Base-by-base conservation (phyloP, 2,329 filamentous ascomycete species). In the Neoascochyta sp. region DNA sequence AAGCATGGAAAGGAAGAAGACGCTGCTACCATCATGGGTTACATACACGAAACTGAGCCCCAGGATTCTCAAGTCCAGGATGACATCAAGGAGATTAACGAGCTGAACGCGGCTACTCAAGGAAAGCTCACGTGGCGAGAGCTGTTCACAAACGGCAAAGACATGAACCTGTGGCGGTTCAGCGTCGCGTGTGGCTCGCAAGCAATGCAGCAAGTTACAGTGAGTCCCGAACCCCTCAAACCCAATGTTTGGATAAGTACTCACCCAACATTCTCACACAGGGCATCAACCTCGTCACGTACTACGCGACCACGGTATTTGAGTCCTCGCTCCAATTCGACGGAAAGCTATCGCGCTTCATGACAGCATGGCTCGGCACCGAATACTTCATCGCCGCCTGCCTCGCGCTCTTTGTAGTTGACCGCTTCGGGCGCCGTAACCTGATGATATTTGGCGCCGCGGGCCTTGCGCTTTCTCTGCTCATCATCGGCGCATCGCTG, bases 321-420 rank as follows among this genome's bases (percentile, higher is more conserved):
- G 18, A 20, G 10, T 7, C 18, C 18, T 20, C 18, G 7, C n/a
- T 31, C 22, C 29, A 31, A 16, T 23, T 23, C 22, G 29, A 23
- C 17, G 22, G 29, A 6, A 20, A 18, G 22, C 17, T 67, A 32
- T 62, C 47, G 9, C 64, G 30, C 32, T 31, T 25, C 17, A 21
- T 31, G 16, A 18, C 22, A 6, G 29, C 19, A 16, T 33, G 30
- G 8, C n/a, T 36, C 15, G 43, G 5, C 57, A 63, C 28, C 63
- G 57, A 55, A 43, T 63, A 72, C 71, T 67, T 74, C 81, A 30
- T 72, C 75, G 26, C 2, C 83, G 80, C 0, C 64, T 81, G 10
- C 18, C 71, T 83, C 29, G 81, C 77, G 32, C 78, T 82, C 29
- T 83, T 82, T 45, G 83, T 78, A 0, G 63, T 84, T 0, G 80